Evolutionary conservation across 1,284 basidiomycete species (phyloP), one percentile per base, ranked within the genome.

Genomic region (Sporisorium scitamineum): DNA sequence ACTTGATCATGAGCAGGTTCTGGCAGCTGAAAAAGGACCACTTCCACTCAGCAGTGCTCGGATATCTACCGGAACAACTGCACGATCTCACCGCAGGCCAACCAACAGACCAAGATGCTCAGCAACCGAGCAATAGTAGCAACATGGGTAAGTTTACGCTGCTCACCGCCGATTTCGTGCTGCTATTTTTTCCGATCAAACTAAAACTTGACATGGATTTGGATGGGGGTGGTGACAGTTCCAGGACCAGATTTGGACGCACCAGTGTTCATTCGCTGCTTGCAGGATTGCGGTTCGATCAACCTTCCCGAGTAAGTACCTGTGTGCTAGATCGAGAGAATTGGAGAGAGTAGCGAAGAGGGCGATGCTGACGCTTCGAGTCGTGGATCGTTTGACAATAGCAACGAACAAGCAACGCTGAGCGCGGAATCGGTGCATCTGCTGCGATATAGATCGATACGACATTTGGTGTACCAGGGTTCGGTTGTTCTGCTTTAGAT

Each of bases 191-290:
- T n/a, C n/a, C n/a, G n/a, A n/a, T n/a, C n/a, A n/a, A n/a, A n/a
- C n/a, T n/a, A n/a, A n/a, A n/a, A n/a, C n/a, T n/a, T n/a, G n/a
- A n/a, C n/a, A n/a, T n/a, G n/a, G n/a, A n/a, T n/a, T n/a, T n/a
- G n/a, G n/a, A 18, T 29, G 29, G 26, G 3, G 3, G 9, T 37
- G n/a, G n/a, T 8, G 48, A 13, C 55, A 84, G 81, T 81, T 1
- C 61, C 68, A 24, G 41, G 54, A 11, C 84, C 84, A 20, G 74
- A 80, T 24, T 54, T 83, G 8, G 73, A 83, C 39, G 57, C 65
- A 32, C 83, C 84, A 5, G 84, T 83, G 16, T 85, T 85, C 51
- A 57, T 84, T 6, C 68, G 76, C n/a, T 84, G 83, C 56, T 48
- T 68, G 13, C 59, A 78, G 18, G 82, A 81, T 26, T 84, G 83